Base-by-base conservation (phyloP, 257 asterid genomes). In the Lithospermum erythrorhizon region DNA sequence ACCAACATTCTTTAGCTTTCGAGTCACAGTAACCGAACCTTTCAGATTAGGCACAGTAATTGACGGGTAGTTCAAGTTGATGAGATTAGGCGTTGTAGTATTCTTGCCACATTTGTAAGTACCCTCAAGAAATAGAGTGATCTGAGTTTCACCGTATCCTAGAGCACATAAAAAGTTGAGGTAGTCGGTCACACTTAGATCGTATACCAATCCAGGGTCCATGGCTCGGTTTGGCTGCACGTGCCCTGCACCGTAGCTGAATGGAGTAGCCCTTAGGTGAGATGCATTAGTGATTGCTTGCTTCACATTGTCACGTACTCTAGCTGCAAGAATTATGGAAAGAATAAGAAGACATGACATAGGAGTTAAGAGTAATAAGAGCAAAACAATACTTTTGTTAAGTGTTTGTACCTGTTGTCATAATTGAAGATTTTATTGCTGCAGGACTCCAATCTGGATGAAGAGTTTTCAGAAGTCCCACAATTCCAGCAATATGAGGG, bases 361-460 rank as follows among this genome's bases (percentile, higher is more conserved):
- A 18, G 21, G 21, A 16, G 1, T 21, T 23, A 5, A 57, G 24
- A 16, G 15, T 9, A 27, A 19, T 15, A 23, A 24, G 41, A 2
- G 6, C n/a, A 21, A 23, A 57, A 21, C 29, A 55, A 19, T 53
- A 51, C 29, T 29, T 6, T 47, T n/a, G n/a, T n/a, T 19, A 10
- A 21, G 21, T 0, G 6, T 23, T n/a, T 65, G 71, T 74, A 81
- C 96, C 87, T 0, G 95, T 79, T 37, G 98, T 91, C 65, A 84
- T 78, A 61, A 91, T 86, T 55, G 98, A 95, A 0, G 98, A 91
- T 70, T 72, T 84, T 61, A 91, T 91, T 23, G 95, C 98, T 4
- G 98, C 89, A 5, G 96, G 98, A 75, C 95, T 88, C 98, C 98
- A 91, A 22, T 72, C 64, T 0, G 98, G 97, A 62, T 86, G 68